These are phyloP conservation scores for Stentor roeselii DNA, from an alignment of 73 alveolate species.

Conservation along the genomic window DNA sequence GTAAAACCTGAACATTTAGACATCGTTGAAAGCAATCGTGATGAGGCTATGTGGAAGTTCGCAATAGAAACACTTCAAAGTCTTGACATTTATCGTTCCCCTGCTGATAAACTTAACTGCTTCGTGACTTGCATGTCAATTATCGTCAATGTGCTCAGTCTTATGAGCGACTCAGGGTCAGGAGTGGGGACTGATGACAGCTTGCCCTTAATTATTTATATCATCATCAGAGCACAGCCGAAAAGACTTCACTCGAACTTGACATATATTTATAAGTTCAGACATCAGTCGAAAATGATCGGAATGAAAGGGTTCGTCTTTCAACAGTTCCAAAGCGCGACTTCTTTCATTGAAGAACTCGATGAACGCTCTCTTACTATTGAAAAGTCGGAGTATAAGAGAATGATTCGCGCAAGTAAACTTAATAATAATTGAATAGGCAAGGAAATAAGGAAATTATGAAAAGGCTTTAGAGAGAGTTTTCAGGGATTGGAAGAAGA, in stretches of 20 bases:
- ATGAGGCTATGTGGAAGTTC: conserved; percentile 24
- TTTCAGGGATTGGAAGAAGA: too few species aligned
- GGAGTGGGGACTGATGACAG: conserved; percentile 31
- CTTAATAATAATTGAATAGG: too few species aligned
- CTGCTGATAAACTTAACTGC: conserved; percentile 25
- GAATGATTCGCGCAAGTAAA: too few species aligned
- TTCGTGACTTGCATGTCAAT: conserved; percentile 3
- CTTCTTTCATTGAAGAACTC: conserved; percentile 15
- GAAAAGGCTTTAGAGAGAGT: too few species aligned
- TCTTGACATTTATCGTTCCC: background rate
- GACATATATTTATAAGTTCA: conserved; percentile 9
- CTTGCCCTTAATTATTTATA: conserved; percentile 28
- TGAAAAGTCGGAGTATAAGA: too few species aligned
- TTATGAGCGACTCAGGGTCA: background rate
- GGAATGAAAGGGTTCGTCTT: conserved; percentile 20
- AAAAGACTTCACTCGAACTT: conserved; percentile 14
- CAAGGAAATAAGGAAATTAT: too few species aligned
- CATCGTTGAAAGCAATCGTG: background rate
- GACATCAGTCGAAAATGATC: conserved; percentile 18
- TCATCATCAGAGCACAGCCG: conserved; percentile 7
- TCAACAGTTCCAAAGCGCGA: conserved; percentile 25
- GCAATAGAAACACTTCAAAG: conserved; percentile 9
- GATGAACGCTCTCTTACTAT: background rate
- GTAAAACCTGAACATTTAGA: conserved; percentile 25
- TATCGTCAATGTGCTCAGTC: background rate